Conservation (phyloP, 176 grass and related monocot species). For the Aechmea fasciata region DNA sequence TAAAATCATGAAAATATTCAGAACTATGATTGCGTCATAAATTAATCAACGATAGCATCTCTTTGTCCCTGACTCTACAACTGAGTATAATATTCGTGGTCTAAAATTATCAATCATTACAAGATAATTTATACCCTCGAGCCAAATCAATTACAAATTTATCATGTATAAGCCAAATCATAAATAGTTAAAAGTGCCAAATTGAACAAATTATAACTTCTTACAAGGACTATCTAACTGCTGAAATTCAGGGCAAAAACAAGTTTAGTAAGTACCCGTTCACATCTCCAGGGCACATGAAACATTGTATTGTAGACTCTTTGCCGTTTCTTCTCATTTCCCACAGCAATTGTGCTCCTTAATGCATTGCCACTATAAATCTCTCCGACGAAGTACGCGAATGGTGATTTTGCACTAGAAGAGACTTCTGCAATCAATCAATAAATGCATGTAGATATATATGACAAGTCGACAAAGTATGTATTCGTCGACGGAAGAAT, state of each 20-base stretch:
- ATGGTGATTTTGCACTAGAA: constrained; percentile 49
- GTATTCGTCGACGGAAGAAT: not conserved
- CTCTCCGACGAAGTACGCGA: constrained; percentile 87
- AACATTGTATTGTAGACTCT: constrained; percentile 98
- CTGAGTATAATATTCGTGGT: not conserved
- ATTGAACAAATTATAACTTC: not conserved
- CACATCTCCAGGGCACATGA: constrained; percentile 99
- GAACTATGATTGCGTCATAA: not conserved
- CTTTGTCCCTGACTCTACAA: not conserved
- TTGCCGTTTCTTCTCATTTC: constrained; percentile 95
- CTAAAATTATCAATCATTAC: not conserved
- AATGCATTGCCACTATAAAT: constrained; percentile 80
- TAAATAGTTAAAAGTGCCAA: not conserved
- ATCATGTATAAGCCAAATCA: not conserved
- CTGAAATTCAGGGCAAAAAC: not conserved
- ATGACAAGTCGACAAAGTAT: not conserved
- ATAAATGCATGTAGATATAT: constrained; percentile 11
- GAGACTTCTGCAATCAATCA: constrained; percentile 42
- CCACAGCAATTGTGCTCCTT: constrained; percentile 89
- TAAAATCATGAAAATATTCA: not conserved
- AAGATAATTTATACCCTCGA: not conserved
- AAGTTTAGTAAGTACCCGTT: constrained; percentile 50
- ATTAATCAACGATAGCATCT: not conserved
- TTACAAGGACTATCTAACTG: not conserved
- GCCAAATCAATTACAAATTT: not conserved